Evolutionary conservation across 106 monocot genomes (phyloP), one percentile per base, ranked within the genome.

Genomic region (Allium sativum): DNA sequence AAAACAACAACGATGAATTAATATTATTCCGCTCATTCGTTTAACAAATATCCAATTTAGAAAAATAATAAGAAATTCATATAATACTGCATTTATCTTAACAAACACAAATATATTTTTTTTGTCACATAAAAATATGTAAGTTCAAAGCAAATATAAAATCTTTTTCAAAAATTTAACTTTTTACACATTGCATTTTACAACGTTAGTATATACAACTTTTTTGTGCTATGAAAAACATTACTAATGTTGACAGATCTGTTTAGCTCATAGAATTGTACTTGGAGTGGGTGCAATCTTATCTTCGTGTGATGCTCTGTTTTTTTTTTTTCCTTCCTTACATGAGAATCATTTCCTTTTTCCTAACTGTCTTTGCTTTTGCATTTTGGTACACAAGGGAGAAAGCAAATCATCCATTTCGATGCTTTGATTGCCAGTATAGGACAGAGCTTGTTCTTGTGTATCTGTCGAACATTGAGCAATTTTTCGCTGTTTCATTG

Each of bases 351-450:
- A 9, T 55, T 18, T 63, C 13, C 45, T 55, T 64, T 78, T 71
- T 42, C 56, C 55, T 75, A 67, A 72, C 60, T 46, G 10, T 56
- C 15, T 55, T 12, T 61, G 55, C 40, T 72, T 79, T 19, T 73
- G 62, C 53, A 67, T 74, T 77, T 62, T 78, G 64, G 4, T 65
- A 72, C 68, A 70, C 55, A 45, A 96, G 96, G 84, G 90, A 91
- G 82, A 91, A 87, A 71, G 74, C 84, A 69, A 55, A 96, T 45
- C 74, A 82, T 10, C 96, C 87, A 44, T 96, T 96, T 69, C 86
- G 87, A 57, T 96, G 87, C 72, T 90, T 96, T 69, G 96, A 87
- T 56, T 70, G 77, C 51, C 84, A 87, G 68, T 91, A 91, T 42
- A 74, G 91, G 65, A 84, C 87, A 72, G 91, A 96, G 64, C 72